A percentile compares a stretch with the other conserved stretches of the same genome.
Evolutionary conservation across 2,329 filamentous ascomycete species (phyloP).

Genomic region (Pseudogymnoascus destructans): DNA sequence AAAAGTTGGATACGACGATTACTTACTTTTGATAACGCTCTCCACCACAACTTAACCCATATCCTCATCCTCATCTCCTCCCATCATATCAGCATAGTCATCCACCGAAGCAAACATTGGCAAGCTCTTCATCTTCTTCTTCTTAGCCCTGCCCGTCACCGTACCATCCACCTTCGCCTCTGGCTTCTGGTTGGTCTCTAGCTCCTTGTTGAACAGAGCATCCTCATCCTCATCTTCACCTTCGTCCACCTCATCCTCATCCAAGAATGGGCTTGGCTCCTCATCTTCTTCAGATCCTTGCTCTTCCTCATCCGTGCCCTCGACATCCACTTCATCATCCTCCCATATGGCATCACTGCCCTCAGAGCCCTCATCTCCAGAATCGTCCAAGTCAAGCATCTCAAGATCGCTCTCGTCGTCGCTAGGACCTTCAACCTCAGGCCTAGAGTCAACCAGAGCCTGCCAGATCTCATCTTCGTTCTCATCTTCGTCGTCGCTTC

Average conservation of each 20-base stretch:
- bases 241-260: conserved; percentile 23
- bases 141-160: conserved; percentile 43
- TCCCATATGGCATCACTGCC: conserved; percentile 25
- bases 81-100: conserved; percentile 81
- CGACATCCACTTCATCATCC: conserved; percentile 36
- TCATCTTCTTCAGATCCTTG: conserved; percentile 32
- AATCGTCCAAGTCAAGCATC: conserved; percentile 41
- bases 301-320: conserved; percentile 34
- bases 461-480: conserved; percentile 82
- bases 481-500: conserved; percentile 39
- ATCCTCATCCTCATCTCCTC: conserved; percentile 47
- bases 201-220: conserved; percentile 27
- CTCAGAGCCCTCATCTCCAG: conserved; percentile 26
- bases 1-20: too few species aligned
- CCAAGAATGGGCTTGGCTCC: conserved; percentile 18
- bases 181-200: conserved; percentile 25
- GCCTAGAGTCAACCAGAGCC: conserved; percentile 68
- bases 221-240: conserved; percentile 38
- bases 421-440: conserved; percentile 56
- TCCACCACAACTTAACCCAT: not conserved
- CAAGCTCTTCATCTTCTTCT: conserved; percentile 74
- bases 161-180: conserved; percentile 31
- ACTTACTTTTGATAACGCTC: not conserved
- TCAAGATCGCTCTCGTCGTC: conserved; percentile 40
- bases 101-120: conserved; percentile 89